phyloP scores from a whole-genome alignment of 2,329 filamentous ascomycete genomes.

The Juglanconis sp. region DNA sequence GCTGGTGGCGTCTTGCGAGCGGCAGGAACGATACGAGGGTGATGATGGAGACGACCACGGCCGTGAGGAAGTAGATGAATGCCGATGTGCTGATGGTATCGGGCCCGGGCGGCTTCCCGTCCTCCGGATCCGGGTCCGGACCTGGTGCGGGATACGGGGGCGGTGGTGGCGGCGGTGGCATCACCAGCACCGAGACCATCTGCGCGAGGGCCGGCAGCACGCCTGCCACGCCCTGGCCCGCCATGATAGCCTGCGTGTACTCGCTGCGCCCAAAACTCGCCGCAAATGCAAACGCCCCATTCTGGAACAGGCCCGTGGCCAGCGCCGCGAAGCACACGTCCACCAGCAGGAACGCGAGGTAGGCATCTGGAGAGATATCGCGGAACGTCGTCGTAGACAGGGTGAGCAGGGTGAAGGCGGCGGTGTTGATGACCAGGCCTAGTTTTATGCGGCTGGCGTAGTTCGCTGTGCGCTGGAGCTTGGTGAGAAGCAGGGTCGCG shows the following conservation, averaged over 20 bases:
- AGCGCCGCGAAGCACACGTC: constrained; percentile 79
- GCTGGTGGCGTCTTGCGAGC: constrained; percentile 61
- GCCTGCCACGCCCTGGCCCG: constrained; percentile 86
- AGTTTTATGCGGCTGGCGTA: constrained; percentile 83
- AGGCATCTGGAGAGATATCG: constrained; percentile 57
- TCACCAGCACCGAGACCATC: constrained; percentile 74
- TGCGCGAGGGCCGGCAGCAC: constrained; percentile 86
- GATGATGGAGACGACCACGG: constrained; percentile 68
- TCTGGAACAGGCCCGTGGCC: constrained; percentile 84
- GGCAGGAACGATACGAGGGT: constrained; percentile 73
- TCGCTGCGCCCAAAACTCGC: constrained; percentile 79
- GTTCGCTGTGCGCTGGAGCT: constrained; percentile 76
- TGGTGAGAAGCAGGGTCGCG: constrained; percentile 72
- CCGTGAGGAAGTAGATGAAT: constrained; percentile 87
- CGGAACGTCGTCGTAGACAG: constrained; percentile 72
- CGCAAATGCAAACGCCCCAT: constrained; percentile 90
- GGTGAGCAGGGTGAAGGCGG: constrained; percentile 73
- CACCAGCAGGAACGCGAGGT: constrained; percentile 77
- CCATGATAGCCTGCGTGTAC: constrained; percentile 96
- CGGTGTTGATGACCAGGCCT: constrained; percentile 73
- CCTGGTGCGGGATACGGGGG: background rate
- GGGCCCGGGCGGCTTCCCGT: constrained; percentile 24
- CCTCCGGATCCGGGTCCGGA: constrained; percentile 16
- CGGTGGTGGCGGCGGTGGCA: constrained; percentile 41
- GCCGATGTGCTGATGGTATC: constrained; percentile 61